Base-by-base conservation (phyloP, 345 rosid genomes). In the Lepidium africanum region DNA sequence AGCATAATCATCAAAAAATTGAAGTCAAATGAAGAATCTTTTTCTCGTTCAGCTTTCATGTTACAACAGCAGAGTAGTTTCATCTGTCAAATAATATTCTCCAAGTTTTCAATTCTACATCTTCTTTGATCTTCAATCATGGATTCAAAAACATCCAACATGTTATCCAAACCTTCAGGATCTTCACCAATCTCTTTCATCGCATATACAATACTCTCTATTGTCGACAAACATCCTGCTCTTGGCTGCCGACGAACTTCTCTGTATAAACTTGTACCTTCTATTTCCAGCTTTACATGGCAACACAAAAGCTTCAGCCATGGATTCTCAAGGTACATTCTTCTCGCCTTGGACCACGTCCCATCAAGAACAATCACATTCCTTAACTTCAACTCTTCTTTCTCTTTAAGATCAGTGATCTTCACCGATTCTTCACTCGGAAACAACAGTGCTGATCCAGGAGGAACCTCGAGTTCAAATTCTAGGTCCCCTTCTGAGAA, bases 351-450 rank as follows among this genome's bases (percentile, higher is more conserved):
- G 0, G 84, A 63, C 98, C 93, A 90, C 0, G 96, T 92, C 63
- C 96, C 98, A 46, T 92, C 96, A 54, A 92, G 78, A 63, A 86
- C 96, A 49, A 92, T 82, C 82, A 92, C 80, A 63, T 84, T 90
- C 80, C 73, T 84, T 49, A 83, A 80, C 59, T 83, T 70, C 10
- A 62, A 7, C 63, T 39, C 63, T 13, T 76, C 71, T 74, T 70
- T 77, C 30, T 57, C 83, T 67, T 71, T 62, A 39, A 90, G 77
- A 41, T 77, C 87, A 10, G 54, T 79, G 67, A 84, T 70, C 51
- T 81, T 59, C 27, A 85, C 68, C 1, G 89, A 87, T 25, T 74
- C 70, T 25, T 85, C 81, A 35, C 90, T 82, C 0, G 96, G 98
- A 65, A 85, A 92, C 46, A 90, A 65, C 67, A 88, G 66, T 1